These are phyloP conservation scores for Barnettozyma populi DNA, from an alignment of 805 yeast genomes.

Conservation along the genomic window DNA sequence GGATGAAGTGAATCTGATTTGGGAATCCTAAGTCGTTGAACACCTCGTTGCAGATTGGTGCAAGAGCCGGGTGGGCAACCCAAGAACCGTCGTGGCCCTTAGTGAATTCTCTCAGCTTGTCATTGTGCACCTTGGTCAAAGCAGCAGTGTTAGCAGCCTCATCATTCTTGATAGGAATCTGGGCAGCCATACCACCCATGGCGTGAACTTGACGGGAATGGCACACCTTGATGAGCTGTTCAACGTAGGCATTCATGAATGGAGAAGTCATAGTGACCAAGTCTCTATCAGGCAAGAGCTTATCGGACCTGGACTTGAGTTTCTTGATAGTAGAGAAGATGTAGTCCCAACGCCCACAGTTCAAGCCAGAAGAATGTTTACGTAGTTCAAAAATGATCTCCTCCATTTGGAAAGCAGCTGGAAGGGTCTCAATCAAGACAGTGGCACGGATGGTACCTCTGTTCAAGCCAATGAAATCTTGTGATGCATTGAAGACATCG, in stretches of 20 bases:
- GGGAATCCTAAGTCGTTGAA: slow-evolving; percentile 80
- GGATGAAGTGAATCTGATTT: slow-evolving; percentile 56
- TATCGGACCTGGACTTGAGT: slow-evolving; percentile 59
- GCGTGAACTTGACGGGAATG: slow-evolving; percentile 80
- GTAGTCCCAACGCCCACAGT: slow-evolving; percentile 90
- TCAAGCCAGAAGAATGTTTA: slow-evolving; percentile 73
- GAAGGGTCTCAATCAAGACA: slow-evolving; percentile 76
- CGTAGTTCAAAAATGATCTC: slow-evolving; percentile 74
- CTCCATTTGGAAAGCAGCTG: slow-evolving; percentile 84
- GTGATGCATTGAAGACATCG: slow-evolving; percentile 70
- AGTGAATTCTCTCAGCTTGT: slow-evolving; percentile 67
- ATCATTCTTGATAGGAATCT: slow-evolving; percentile 75
- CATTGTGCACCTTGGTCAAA: slow-evolving; percentile 65
- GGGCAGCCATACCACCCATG: slow-evolving; percentile 91
- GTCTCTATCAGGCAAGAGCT: slow-evolving; percentile 72
- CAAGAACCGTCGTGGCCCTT: slow-evolving; percentile 87
- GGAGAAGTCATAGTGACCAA: slow-evolving; percentile 78
- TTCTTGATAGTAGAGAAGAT: slow-evolving; percentile 74
- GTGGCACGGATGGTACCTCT: slow-evolving; percentile 81
- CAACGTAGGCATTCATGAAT: slow-evolving; percentile 75
- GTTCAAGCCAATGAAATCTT: slow-evolving; percentile 61
- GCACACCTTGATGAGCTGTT: slow-evolving; percentile 64
- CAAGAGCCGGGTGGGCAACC: slow-evolving; percentile 86
- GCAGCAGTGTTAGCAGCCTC: slow-evolving; percentile 57
- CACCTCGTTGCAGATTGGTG: slow-evolving; percentile 64